Evolutionary conservation across 192 early-diverging fungal genomes (phyloP), one percentile per base, ranked within the genome.

Genomic region (Linnemannia schmuckeri): DNA sequence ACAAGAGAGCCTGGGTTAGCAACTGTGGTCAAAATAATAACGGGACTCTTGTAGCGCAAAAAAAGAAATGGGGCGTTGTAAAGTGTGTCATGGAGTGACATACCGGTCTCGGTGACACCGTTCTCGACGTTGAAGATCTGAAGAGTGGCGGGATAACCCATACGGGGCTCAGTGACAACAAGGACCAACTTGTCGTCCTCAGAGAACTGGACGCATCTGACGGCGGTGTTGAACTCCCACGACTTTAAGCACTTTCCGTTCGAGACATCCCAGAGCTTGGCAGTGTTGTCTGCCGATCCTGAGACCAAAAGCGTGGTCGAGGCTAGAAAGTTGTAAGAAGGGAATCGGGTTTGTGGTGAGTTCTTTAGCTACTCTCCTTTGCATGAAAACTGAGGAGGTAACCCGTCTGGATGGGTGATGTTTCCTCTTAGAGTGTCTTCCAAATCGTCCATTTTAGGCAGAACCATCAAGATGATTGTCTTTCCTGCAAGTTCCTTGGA

Each of bases 161-260:
- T 99, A 79, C 95, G 95, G 75, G 96, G 94, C 89, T 99, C 99
- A n/a, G 97, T 99, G 40, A 99, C 97, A 85, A 96, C 93, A 74
- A 99, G 90, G 30, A 96, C 94, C 89, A 93, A 94, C 54, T 92
- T 90, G 90, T 97, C 96, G 82, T 98, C 99, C 85, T 96, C 93
- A 54, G 95, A 96, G 78, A 98, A 99, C 76, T 94, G 93, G 42
- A 99, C 97, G 70, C 94, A 92, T 91, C 97, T 95, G 30, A 98
- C 97, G 10, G 98, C 97, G 35, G 96, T 97, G 77, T 93, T 93
- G 82, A 95, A 93, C 77, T 97, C 92, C 97, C 97, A 99, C 38
- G 93, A 95, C 92, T 96, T 97, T 76, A 99, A 94, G 89, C 95
- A 92, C 87, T 94, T 93, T 71, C 99, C 99, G 69, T 95, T 97